Conservation (phyloP, 169 alveolate genomes). For the Miamiensis avidus region DNA sequence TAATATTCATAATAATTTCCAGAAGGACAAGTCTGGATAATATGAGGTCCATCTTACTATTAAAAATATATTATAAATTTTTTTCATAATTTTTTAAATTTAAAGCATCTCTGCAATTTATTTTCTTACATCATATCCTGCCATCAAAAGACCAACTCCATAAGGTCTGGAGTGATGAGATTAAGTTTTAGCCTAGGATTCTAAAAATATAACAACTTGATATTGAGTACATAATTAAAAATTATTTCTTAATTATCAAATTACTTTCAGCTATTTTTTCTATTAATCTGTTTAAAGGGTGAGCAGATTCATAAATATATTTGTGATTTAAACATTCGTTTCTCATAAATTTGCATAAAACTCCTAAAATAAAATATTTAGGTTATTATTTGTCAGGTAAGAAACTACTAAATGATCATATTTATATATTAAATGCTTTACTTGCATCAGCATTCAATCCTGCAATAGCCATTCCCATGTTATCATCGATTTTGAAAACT, state of each 20-base stretch:
- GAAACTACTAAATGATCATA: background rate
- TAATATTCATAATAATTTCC: conserved; percentile 96
- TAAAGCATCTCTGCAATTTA: too few species aligned
- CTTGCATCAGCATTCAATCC: conserved; percentile 99
- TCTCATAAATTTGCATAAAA: conserved; percentile 87
- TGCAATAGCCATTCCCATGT: conserved; percentile 97
- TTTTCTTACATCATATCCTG: conserved; percentile 89
- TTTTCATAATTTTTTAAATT: background rate
- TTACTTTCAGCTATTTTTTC: conserved; percentile 91
- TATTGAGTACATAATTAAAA: background rate
- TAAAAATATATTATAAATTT: background rate
- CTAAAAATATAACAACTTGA: conserved; percentile 40
- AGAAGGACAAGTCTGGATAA: conserved; percentile 96
- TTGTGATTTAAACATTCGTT: conserved; percentile 95
- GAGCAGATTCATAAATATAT: conserved; percentile 92
- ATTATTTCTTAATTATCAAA: background rate
- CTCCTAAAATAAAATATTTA: conserved; percentile 14
- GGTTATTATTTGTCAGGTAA: background rate
- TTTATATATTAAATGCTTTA: background rate
- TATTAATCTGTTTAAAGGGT: conserved; percentile 92
- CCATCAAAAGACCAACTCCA: conserved; percentile 97
- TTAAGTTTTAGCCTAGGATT: conserved; percentile 95
- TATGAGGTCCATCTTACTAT: conserved; percentile 89
- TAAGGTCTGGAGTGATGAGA: conserved; percentile 96
- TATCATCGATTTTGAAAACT: conserved; percentile 94